A percentile compares a stretch with the other conserved stretches of the same genome.
These are phyloP conservation scores for Pseudotsuga menziesii DNA, from an alignment of 75 land plant genomes.

Conservation along the genomic window DNA sequence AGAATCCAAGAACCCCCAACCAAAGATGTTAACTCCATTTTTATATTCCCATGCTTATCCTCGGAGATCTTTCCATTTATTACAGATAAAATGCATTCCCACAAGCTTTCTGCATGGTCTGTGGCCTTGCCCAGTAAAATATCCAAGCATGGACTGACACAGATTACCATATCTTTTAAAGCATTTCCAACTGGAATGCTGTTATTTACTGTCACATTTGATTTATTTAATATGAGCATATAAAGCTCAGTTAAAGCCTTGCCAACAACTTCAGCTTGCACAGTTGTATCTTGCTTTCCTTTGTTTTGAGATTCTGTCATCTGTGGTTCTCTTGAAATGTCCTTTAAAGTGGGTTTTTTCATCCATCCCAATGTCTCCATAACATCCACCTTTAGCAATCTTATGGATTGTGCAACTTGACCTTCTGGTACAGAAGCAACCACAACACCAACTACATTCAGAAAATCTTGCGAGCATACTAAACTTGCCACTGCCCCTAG, in stretches of 20 bases:
- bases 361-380: slow-evolving; percentile 49
- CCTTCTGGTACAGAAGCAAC: slow-evolving; percentile 71
- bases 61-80: slow-evolving; percentile 10
- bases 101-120: slow-evolving; percentile 9
- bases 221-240: slow-evolving; percentile 50
- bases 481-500: slow-evolving; percentile 28
- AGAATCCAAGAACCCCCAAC: slow-evolving; percentile 22
- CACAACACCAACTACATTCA: slow-evolving; percentile 25
- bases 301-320: neutral
- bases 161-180: slow-evolving; percentile 37
- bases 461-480: slow-evolving; percentile 34
- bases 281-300: neutral
- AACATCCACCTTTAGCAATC: slow-evolving; percentile 36
- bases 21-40: slow-evolving; percentile 1
- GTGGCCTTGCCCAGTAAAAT: slow-evolving; percentile 27
- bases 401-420: slow-evolving; percentile 47
- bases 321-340: slow-evolving; percentile 8
- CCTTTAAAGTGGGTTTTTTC: slow-evolving; percentile 10
- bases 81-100: slow-evolving; percentile 25
- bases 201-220: slow-evolving; percentile 56
- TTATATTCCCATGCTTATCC: neutral
- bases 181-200: slow-evolving; percentile 47
- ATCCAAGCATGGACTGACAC: slow-evolving; percentile 31
- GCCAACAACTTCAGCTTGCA: slow-evolving; percentile 39
- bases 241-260: slow-evolving; percentile 60